Conservation (phyloP, 352 stramenopile genomes). For the Vaucheria bursata region DNA sequence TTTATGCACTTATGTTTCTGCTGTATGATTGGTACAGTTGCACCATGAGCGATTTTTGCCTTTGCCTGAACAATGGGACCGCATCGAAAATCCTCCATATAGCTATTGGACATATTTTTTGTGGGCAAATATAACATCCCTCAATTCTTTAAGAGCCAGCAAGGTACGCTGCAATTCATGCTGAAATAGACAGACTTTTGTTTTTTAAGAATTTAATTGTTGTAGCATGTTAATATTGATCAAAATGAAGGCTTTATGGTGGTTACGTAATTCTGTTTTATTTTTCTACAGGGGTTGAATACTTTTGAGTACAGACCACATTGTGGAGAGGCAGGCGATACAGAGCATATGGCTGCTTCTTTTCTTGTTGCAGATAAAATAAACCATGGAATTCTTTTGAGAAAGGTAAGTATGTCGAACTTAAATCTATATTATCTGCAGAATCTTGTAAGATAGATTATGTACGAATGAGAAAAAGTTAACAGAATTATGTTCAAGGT, state of each 20-base stretch:
- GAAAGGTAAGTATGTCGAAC: constrained; percentile 60
- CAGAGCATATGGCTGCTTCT: constrained; percentile 83
- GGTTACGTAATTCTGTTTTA: no score
- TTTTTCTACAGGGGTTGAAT: constrained; percentile 58
- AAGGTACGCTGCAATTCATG: no score
- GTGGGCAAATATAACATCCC: constrained; percentile 87
- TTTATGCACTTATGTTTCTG: no score
- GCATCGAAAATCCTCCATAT: constrained; percentile 76
- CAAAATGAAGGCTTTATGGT: background rate
- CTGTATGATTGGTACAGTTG: background rate
- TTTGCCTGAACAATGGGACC: constrained; percentile 50
- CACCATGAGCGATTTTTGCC: constrained; percentile 32
- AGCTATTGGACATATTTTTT: constrained; percentile 93
- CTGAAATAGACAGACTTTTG: background rate
- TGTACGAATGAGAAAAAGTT: background rate
- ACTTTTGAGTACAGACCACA: constrained; percentile 96
- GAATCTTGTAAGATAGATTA: background rate
- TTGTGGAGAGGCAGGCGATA: constrained; percentile 91
- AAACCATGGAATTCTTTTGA: constrained; percentile 96
- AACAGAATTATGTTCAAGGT: no score
- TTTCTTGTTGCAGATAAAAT: constrained; percentile 83
- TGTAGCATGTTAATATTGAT: background rate
- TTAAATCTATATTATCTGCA: constrained; percentile 19
- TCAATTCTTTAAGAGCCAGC: constrained; percentile 82
- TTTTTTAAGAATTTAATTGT: constrained; percentile 6